Base-by-base conservation (phyloP, 2,329 filamentous ascomycete genomes). In the Talaromyces sp. region DNA sequence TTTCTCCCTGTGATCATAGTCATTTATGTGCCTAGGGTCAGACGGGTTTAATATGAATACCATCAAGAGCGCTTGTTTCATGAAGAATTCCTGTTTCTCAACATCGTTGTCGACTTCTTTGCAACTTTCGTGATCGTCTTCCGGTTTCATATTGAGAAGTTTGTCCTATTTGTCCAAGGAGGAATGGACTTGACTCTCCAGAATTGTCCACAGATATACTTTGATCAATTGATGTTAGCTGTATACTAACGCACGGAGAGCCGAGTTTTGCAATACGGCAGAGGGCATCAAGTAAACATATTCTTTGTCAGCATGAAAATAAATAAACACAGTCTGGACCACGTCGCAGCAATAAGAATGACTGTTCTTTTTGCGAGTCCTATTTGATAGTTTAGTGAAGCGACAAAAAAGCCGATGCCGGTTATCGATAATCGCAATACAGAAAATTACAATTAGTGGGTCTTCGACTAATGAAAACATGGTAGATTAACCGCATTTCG, bases 1-100 rank as follows among this genome's bases (percentile, higher is more conserved):
- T 85, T 70, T 94, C 89, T 62, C 92, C 95, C 91, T 96, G 61
- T 44, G 44, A 12, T 57, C 54, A 59, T 42, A 33, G 59, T 58
- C 31, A 59, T 44, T 42, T 31, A 51, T 14, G 65, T 55, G 30
- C 16, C 5, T 36, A 9, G n/a, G 9, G 23, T 65, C 55, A 12
- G 34, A 58, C 9, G 40, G 30, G 18, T n/a, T 36, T 57, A 23
- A 59, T 30, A 12, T 16, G 50, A 47, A 62, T 79, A 94, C 91
- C 92, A 96, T 96, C 67, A 87, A 83, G 67, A 97, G 84, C 65
- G 93, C 93, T 74, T 94, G 89, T 68, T 88, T 85, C 86, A 96
- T 96, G 78, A 92, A 96, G 68, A 75, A 73, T 67, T 82, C 81
- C 74, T 87, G 83, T 34, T 66, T 66, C 5, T 67, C 64, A 40